Conservation (phyloP, 371 early-diverging fungal genomes). For the Catenaria anguillulae region DNA sequence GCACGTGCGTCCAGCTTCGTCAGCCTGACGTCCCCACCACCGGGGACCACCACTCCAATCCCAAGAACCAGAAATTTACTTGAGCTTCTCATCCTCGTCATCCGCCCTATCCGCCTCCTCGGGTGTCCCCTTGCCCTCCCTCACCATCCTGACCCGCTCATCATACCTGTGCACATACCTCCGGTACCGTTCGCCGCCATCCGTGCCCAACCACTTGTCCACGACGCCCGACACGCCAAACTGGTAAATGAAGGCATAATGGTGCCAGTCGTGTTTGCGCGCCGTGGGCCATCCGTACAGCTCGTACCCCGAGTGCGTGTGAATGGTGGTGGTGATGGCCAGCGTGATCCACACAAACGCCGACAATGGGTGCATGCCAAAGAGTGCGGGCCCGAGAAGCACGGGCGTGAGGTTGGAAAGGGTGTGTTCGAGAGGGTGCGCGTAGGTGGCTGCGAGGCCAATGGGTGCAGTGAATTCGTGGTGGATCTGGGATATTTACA, state of each 20-base stretch:
- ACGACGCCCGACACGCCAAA: conserved; percentile 33
- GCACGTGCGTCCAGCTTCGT: too few species aligned
- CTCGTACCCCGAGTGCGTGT: conserved; percentile 45
- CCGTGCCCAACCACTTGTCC: conserved; percentile 30
- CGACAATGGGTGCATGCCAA: conserved; percentile 33
- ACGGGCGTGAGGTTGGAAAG: conserved; percentile 34
- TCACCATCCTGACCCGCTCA: background rate
- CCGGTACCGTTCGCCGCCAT: conserved; percentile 9
- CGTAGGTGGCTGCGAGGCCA: conserved; percentile 23
- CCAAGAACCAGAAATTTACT: too few species aligned
- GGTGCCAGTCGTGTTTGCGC: conserved; percentile 50
- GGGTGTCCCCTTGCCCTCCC: background rate
- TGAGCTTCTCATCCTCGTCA: background rate
- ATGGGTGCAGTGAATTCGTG: conserved; percentile 29
- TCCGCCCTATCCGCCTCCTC: background rate
- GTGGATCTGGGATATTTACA: too few species aligned
- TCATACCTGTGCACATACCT: background rate
- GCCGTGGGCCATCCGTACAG: conserved; percentile 32
- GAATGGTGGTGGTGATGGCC: conserved; percentile 38
- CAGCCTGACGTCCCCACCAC: too few species aligned
- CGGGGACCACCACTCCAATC: too few species aligned
- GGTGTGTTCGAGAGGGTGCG: conserved; percentile 39
- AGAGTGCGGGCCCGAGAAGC: conserved; percentile 30
- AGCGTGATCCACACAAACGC: conserved; percentile 37
- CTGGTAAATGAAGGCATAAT: conserved; percentile 45